phyloP scores from a whole-genome alignment of 192 early-diverging fungal genomes.

The Coemansia sp. region DNA sequence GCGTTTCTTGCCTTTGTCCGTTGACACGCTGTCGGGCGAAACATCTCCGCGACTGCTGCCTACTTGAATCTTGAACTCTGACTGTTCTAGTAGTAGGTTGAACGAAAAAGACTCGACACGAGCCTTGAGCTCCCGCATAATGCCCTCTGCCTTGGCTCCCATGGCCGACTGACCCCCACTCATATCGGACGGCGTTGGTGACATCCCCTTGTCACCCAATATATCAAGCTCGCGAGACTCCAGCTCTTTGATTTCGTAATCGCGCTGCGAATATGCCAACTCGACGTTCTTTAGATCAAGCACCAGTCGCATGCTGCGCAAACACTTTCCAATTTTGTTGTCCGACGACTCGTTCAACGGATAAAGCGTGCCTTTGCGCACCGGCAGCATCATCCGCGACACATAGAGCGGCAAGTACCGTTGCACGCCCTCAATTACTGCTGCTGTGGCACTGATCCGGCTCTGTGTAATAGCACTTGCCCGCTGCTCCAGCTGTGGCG shows the following conservation, averaged over 20 bases:
- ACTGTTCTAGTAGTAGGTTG: constrained; percentile 43
- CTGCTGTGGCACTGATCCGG: constrained; percentile 40
- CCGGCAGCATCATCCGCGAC: constrained; percentile 55
- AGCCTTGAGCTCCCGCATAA: constrained; percentile 47
- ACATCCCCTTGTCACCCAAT: constrained; percentile 15
- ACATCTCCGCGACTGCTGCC: not conserved
- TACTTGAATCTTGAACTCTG: constrained; percentile 38
- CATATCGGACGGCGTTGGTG: constrained; percentile 41
- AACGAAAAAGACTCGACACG: constrained; percentile 51
- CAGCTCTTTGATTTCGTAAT: constrained; percentile 52
- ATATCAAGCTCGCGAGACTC: constrained; percentile 41
- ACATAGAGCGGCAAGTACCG: constrained; percentile 47
- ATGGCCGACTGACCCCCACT: not conserved
- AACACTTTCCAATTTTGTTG: constrained; percentile 51
- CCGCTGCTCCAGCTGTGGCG: constrained; percentile 7
- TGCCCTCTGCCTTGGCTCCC: constrained; percentile 50
- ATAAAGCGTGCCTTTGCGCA: constrained; percentile 52
- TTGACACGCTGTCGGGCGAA: not conserved
- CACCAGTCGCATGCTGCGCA: constrained; percentile 52
- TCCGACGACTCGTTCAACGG: constrained; percentile 47
- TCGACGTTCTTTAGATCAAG: constrained; percentile 49
- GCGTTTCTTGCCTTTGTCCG: not conserved
- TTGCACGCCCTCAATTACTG: constrained; percentile 37
- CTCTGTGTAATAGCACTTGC: constrained; percentile 27
- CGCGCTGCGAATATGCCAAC: constrained; percentile 51